Base-by-base conservation (phyloP, 2,329 filamentous ascomycete species). In the Fusarium pseudoanthophilum region DNA sequence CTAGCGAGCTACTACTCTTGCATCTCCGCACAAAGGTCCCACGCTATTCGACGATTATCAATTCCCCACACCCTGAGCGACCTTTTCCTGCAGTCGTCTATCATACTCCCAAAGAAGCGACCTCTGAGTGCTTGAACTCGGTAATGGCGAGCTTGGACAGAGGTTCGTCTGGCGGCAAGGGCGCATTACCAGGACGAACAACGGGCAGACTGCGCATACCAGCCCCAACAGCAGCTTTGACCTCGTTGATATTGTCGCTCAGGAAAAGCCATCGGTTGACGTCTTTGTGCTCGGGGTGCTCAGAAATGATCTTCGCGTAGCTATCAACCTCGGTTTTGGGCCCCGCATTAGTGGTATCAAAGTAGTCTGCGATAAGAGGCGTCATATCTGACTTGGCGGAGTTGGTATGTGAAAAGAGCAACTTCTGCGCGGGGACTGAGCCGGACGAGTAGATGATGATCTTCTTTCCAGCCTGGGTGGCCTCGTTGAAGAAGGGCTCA, bases 371-470 rank as follows among this genome's bases (percentile, higher is more conserved):
- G 66, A 94, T 87, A 63, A 89, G 80, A 4, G 83, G 83, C 7
- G 85, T 88, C 76, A 93, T 80, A 79, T 94, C 89, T n/a, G 86
- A 83, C 24, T 86, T 85, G 67, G 87, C 82, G 13, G 88, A 85
- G 71, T 88, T 84, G 46, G 89, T 91, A 78, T 95, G 90, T 68
- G 87, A 86, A 82, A 95, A 95, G 71, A 95, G 87, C 69, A 95
- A 85, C 83, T 94, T 93, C 85, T 96, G 93, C 20, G 93, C 93
- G 26, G 91, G 87, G 11, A 95, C 92, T 28, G 92, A 95, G 37
- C 93, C 93, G 18, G 92, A 95, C 8, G 92, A 95, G 84, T 95
- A 96, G 78, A 96, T 95, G 76, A 92, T 89, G 72, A 95, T 86
- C 67, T 85, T 85, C 69, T 89, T 84, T 32, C 87, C 87, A 36